Evolutionary conservation across 2,329 filamentous ascomycete genomes (phyloP).

Genomic region (Clonostachys sp.): DNA sequence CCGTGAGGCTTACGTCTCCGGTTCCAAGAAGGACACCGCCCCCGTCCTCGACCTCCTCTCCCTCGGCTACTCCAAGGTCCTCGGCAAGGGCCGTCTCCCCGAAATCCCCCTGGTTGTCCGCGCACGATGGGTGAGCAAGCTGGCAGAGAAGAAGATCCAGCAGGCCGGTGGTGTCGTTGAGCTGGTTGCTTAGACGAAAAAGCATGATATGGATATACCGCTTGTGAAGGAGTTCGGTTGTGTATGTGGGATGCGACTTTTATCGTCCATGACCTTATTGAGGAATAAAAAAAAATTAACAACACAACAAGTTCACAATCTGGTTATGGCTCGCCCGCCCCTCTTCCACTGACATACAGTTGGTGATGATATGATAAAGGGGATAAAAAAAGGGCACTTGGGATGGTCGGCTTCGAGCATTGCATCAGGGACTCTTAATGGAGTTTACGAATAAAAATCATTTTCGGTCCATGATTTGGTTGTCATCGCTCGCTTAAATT

Average conservation of each 20-base stretch:
- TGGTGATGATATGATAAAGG: background rate
- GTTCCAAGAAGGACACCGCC: constrained; percentile 80
- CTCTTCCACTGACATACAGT: too few relatives aligned
- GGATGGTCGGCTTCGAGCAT: constrained; percentile 33
- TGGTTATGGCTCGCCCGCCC: background rate
- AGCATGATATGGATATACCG: constrained; percentile 1
- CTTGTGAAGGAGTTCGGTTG: background rate
- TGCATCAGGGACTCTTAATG: constrained; percentile 34
- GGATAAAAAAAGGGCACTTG: constrained; percentile 8
- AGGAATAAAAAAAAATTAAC: background rate
- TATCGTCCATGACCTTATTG: too few relatives aligned
- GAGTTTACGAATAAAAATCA: constrained; percentile 34
- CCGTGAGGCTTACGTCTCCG: constrained; percentile 84
- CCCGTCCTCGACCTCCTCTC: constrained; percentile 97
- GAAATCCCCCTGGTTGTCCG: constrained; percentile 91
- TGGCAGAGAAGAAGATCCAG: constrained; percentile 99
- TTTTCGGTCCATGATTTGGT: constrained; percentile 23
- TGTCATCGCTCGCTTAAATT: too few relatives aligned
- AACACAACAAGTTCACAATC: background rate
- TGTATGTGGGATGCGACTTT: background rate
- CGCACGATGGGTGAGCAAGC: constrained; percentile 90
- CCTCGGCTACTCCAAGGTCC: constrained; percentile 96
- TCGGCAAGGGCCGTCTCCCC: constrained; percentile 96
- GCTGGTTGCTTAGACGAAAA: constrained; percentile 71
- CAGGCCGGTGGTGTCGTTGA: constrained; percentile 94